Evolutionary conservation across 2,329 filamentous ascomycete species (phyloP).

Genomic region (Lachnellula cervina): DNA sequence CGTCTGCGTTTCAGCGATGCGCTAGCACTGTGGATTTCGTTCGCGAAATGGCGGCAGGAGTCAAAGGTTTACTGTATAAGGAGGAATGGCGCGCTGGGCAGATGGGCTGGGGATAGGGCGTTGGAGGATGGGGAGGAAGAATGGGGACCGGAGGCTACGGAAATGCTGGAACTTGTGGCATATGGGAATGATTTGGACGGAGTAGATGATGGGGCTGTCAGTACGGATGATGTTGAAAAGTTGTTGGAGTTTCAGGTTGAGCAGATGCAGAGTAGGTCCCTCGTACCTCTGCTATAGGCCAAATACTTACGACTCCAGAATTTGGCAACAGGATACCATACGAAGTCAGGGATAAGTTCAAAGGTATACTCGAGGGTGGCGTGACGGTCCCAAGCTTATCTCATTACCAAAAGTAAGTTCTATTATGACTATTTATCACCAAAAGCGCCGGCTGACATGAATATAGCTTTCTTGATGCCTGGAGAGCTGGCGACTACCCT

Average conservation of each 20-base stretch:
- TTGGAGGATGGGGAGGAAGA: constrained; percentile 44
- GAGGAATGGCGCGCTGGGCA: constrained; percentile 41
- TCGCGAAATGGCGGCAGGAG: constrained; percentile 74
- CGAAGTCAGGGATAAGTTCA: constrained; percentile 67
- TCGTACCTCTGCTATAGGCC: background rate
- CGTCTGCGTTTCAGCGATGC: constrained; percentile 75
- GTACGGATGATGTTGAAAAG: constrained; percentile 73
- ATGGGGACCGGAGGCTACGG: constrained; percentile 45
- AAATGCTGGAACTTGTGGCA: constrained; percentile 32
- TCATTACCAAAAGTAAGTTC: constrained; percentile 64
- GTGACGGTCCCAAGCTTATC: constrained; percentile 66
- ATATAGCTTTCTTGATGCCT: constrained; percentile 78
- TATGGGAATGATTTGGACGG: constrained; percentile 21
- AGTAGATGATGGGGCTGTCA: constrained; percentile 45
- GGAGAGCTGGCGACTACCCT: constrained; percentile 84
- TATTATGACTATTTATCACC: background rate
- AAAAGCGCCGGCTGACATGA: constrained; percentile 11
- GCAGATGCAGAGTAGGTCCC: constrained; percentile 70
- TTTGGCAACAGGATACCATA: constrained; percentile 73
- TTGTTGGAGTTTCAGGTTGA: constrained; percentile 85
- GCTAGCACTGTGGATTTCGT: constrained; percentile 73
- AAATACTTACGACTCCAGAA: constrained; percentile 42
- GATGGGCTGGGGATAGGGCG: constrained; percentile 55
- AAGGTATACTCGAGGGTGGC: constrained; percentile 61
- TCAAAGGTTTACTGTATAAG: constrained; percentile 59